Evolutionary conservation across 345 rosid genomes (phyloP), one percentile per base, ranked within the genome.

Genomic region (Carallia pectinifolia): DNA sequence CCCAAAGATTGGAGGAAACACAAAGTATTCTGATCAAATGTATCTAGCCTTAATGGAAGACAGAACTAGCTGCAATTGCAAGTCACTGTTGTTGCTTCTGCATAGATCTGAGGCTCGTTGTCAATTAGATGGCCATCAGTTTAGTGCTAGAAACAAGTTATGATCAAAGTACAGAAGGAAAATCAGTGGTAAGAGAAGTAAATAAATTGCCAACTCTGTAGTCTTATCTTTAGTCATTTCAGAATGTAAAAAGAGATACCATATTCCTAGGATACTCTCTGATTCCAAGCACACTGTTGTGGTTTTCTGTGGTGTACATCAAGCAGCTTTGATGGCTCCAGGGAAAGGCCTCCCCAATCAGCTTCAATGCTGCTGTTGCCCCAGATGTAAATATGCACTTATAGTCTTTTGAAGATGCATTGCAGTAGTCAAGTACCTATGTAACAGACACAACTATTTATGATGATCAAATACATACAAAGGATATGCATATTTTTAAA

Each of bases 211-310:
- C 16, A 44, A 13, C 0, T 4, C 16, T 44, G 16, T 12, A 44
- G 47, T 9, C 47, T 40, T 40, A 40, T 40, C 47, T 13, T 40
- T 40, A 10, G 47, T 44, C 50, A 44, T 44, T 12, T 44, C 50
- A 44, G 16, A 12, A 44, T 16, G 12, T 15, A 44, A 12, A 12
- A 44, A 2, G 50, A 44, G 50, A 44, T 44, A 0, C 50, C 16
- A 44, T 15, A 13, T 4, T 44, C 16, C 50, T 44, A 44, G 50
- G 50, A 44, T 44, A 44, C 50, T 44, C 97, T 85, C 99, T 85
- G 62, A 95, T 90, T 71, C 99, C 99, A 72, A 92, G 96, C 59
- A 92, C 99, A 61, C 99, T 95, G 68, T 95, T 95, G 77, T 95
- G 97, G 77, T 95, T 95, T 81, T 92, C 99, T 90, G 83, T 85